Base-by-base conservation (phyloP, 768 basidiomycete genomes). In the Amanita fuliginea region DNA sequence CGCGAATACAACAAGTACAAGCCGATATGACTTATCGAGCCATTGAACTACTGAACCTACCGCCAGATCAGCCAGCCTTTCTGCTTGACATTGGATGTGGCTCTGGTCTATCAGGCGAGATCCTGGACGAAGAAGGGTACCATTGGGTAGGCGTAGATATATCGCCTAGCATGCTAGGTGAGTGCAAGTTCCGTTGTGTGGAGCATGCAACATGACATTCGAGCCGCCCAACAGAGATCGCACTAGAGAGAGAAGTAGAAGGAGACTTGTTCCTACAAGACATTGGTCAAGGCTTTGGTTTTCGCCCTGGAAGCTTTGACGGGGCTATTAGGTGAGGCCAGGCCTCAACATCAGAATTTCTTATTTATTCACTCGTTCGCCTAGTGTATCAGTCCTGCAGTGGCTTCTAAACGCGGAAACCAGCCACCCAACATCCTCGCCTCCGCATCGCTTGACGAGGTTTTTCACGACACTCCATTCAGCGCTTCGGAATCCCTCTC, bases 371-470 rank as follows among this genome's bases (percentile, higher is more conserved):
- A 26, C 22, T 40, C 36, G 10, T 32, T 45, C 41, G 50, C 24
- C 2, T 59, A 98, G 95, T 60, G 87, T 99, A 59, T 99, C 96
- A 21, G 95, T 97, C n/a, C 71, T 99, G 4, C 96, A 99, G 68
- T 99, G 96, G 96, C 74, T 99, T 3, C 75, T 97, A 51, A 99
- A 97, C 64, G 94, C 95, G 21, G 96, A 98, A 64, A 87, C 92
- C 24, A 83, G 91, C 4, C 84, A 83, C 60, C 86, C 78, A 50
- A 91, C 83, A 42, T 94, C 89, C 51, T 94, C 90, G 41, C 94
- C 83, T 13, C 92, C 83, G 9, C 89, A 85, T 64, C 88, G 81
- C 57, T 77, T 83, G 49, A 81, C 72, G 54, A 86, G 81, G 51
- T 99, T 91, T 76, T 99, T 92, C 74, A 94, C 88, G 28, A 92